These are phyloP conservation scores for Aureobasidium subglaciale DNA, from an alignment of 2,329 filamentous ascomycete species.

Conservation along the genomic window DNA sequence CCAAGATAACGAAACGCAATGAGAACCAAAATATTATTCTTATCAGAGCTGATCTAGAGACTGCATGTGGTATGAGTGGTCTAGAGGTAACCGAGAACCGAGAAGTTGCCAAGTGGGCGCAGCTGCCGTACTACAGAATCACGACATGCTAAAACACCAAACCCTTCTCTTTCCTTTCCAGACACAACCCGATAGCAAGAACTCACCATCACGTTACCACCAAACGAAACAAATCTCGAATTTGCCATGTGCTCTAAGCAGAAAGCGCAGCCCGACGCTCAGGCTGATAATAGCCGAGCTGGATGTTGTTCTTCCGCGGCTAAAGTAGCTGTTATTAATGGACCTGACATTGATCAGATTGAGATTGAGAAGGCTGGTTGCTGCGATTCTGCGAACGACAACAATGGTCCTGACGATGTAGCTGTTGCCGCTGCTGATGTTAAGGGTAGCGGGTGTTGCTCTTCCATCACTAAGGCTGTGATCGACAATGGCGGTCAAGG, in stretches of 20 bases:
- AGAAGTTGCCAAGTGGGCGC: no score
- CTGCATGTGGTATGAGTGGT: no score
- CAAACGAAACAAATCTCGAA: not conserved
- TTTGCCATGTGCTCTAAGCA: not conserved
- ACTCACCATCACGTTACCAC: not conserved
- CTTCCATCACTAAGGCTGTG: no score
- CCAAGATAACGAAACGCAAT: constrained; percentile 10
- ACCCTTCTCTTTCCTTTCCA: not conserved
- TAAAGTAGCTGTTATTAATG: not conserved
- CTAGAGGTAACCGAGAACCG: no score
- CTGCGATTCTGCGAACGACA: no score
- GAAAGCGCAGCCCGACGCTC: not conserved
- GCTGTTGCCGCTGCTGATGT: no score
- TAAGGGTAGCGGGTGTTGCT: no score
- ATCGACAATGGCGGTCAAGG: not conserved
- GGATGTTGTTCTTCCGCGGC: not conserved
- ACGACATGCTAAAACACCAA: not conserved
- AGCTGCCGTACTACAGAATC: no score
- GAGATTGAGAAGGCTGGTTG: not conserved
- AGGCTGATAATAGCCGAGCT: not conserved
- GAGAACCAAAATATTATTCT: constrained; percentile 12
- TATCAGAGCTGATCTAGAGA: not conserved
- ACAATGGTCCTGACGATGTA: no score
- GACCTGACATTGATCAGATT: not conserved
- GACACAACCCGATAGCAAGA: not conserved